phyloP scores from a whole-genome alignment of 768 basidiomycete genomes.

The Suillus brevipes region DNA sequence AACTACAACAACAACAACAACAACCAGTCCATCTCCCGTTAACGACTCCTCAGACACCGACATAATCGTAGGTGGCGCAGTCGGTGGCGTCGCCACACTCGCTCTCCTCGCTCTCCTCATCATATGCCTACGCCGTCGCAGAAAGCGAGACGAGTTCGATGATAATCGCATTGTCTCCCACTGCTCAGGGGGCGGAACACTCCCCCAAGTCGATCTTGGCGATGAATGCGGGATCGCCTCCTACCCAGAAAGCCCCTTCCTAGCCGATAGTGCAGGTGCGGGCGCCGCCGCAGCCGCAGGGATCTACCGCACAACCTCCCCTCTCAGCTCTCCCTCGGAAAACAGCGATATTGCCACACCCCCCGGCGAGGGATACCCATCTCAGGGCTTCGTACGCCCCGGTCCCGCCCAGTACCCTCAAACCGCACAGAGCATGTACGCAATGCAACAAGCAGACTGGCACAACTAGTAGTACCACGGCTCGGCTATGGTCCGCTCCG shows the following conservation, averaged over 20 bases:
- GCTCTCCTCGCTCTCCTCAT: constrained; percentile 27
- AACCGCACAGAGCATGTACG: constrained; percentile 10
- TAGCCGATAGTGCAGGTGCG: not conserved
- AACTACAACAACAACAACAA: too few relatives aligned
- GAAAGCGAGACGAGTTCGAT: constrained; percentile 43
- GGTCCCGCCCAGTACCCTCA: not conserved
- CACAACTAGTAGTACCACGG: too few relatives aligned
- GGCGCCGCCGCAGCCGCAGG: constrained; percentile 1
- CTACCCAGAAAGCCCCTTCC: constrained; percentile 19
- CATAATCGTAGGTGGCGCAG: constrained; percentile 52
- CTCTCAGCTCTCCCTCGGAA: constrained; percentile 12
- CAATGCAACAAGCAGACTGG: constrained; percentile 22
- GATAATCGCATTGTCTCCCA: constrained; percentile 41
- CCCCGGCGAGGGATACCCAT: constrained; percentile 9
- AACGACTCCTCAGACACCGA: constrained; percentile 29
- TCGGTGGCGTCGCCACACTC: constrained; percentile 44
- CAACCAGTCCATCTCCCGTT: too few relatives aligned
- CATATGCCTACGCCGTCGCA: constrained; percentile 29
- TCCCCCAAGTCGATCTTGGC: constrained; percentile 28
- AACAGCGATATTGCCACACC: constrained; percentile 13
- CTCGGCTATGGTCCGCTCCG: too few relatives aligned
- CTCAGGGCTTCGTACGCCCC: constrained; percentile 1
- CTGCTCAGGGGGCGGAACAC: constrained; percentile 23
- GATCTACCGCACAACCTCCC: not conserved
- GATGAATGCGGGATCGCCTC: constrained; percentile 32